Evolutionary conservation across 73 alveolate genomes (phyloP), one percentile per base, ranked within the genome.

Genomic region (Paramecium bursaria): DNA sequence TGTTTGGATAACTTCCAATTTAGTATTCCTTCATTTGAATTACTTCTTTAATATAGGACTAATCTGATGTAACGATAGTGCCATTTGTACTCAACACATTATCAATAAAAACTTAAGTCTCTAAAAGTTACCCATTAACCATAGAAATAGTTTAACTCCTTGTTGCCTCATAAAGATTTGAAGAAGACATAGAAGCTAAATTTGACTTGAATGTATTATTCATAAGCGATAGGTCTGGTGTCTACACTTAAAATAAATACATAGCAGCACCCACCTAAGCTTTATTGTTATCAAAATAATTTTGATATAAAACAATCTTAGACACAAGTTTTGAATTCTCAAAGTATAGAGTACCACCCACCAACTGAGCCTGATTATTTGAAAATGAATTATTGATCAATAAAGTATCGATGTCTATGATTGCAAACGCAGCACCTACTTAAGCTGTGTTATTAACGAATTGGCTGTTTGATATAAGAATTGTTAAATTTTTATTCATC

Each of bases 241-340:
- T 21, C 44, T 35, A 35, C 10, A 21, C 44, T 4, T 67, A 33
- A 39, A 19, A 11, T 67, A 67, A 42, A 14, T 67, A 67, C 44
- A 67, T 21, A 7, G 82, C 82, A 3, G 60, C 82, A 21, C 82
- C 82, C 17, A 67, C 55, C 44, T 67, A 39, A 5, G 82, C 82
- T 15, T 35, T 19, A 42, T 67, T 67, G 10, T 15, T 42, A 21
- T 35, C 10, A 4, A 67, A 7, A 42, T 67, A 39, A 25, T 31
- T 15, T 21, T 39, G 60, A 67, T 67, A 67, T 35, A 67, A 42
- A 9, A 23, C 14, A 15, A 30, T 57, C 10, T 30, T 42, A 2
- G 14, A 10, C 13, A 39, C 42, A 17, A 26, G 27, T n/a, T 47
- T 57, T 13, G 44, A 35, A 44, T 67, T 67, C 35, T 5, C 21